Percentiles rank a stretch among this genome's conserved stretches.
phyloP scores from a whole-genome alignment of 2,329 filamentous ascomycete genomes.

The Leptographium radiaticola region DNA sequence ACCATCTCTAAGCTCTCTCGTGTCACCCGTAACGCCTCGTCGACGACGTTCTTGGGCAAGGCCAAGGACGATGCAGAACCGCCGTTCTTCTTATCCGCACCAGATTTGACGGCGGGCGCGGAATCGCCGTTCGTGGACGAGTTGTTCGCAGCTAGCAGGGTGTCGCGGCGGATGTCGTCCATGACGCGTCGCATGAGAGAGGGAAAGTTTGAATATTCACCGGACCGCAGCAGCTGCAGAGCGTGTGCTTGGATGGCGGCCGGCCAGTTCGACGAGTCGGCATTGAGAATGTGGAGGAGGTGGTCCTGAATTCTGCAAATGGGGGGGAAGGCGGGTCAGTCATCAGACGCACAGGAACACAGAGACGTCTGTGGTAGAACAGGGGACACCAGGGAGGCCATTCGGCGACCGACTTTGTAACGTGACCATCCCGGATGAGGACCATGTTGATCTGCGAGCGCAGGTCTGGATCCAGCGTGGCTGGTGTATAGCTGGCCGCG shows the following conservation, averaged over 20 bases:
- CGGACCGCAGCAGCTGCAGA: constrained; percentile 44
- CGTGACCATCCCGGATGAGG: constrained; percentile 44
- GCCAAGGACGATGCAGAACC: constrained; percentile 28
- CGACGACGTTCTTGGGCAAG: constrained; percentile 44
- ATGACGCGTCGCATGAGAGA: constrained; percentile 47
- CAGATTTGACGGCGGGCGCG: background rate
- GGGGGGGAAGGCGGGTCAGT: background rate
- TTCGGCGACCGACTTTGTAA: constrained; percentile 34
- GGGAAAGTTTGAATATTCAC: constrained; percentile 46
- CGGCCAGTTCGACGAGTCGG: constrained; percentile 49
- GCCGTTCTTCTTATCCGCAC: constrained; percentile 8
- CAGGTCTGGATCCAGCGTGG: constrained; percentile 48
- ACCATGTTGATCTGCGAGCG: constrained; percentile 49
- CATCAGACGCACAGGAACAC: background rate
- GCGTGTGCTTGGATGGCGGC: constrained; percentile 47
- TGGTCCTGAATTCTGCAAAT: constrained; percentile 47
- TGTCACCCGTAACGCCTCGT: constrained; percentile 48
- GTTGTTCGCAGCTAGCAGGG: constrained; percentile 17
- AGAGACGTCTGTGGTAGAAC: constrained; percentile 2
- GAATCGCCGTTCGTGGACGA: constrained; percentile 19
- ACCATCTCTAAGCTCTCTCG: constrained; percentile 40
- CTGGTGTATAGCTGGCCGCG: constrained; percentile 45
- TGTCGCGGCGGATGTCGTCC: constrained; percentile 46
- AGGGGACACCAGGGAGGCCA: background rate
- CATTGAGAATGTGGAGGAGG: constrained; percentile 48